These are phyloP conservation scores for Pythium monospermum DNA, from an alignment of 352 stramenopile genomes.

Conservation along the genomic window DNA sequence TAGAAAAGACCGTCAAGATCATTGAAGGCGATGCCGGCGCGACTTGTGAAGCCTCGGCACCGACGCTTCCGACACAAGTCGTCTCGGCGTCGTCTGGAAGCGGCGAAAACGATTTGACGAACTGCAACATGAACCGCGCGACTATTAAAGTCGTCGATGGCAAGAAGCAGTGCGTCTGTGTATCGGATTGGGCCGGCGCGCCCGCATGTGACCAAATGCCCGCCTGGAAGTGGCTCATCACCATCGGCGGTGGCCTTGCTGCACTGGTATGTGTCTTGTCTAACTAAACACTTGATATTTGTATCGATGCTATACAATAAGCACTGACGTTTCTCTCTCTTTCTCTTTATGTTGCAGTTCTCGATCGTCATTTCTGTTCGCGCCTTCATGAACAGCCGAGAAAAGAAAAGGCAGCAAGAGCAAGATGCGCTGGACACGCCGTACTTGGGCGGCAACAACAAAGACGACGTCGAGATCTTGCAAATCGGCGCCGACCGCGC, in stretches of 20 bases:
- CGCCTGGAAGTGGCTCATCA: conserved; percentile 34
- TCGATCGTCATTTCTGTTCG: conserved; percentile 27
- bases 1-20: conserved; percentile 33
- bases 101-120: conserved; percentile 22
- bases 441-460: conserved; percentile 6
- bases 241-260: conserved; percentile 31
- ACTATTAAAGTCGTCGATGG: conserved; percentile 34
- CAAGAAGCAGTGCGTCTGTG: conserved; percentile 27
- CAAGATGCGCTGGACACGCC: conserved; percentile 4
- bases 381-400: conserved; percentile 25
- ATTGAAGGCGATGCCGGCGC: conserved; percentile 24
- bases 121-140: conserved; percentile 52
- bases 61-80: conserved; percentile 6
- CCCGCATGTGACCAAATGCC: conserved; percentile 29
- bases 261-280: conserved; percentile 24
- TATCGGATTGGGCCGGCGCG: conserved; percentile 28
- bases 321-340: conserved; percentile 4
- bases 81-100: conserved; percentile 12
- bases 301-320: background rate
- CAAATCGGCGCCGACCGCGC: conserved; percentile 19
- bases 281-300: background rate
- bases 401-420: conserved; percentile 23
- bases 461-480: conserved; percentile 23
- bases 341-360: conserved; percentile 12
- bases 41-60: conserved; percentile 13